Base-by-base conservation (phyloP, 2,329 filamentous ascomycete genomes). In the Xylariaceae sp. region DNA sequence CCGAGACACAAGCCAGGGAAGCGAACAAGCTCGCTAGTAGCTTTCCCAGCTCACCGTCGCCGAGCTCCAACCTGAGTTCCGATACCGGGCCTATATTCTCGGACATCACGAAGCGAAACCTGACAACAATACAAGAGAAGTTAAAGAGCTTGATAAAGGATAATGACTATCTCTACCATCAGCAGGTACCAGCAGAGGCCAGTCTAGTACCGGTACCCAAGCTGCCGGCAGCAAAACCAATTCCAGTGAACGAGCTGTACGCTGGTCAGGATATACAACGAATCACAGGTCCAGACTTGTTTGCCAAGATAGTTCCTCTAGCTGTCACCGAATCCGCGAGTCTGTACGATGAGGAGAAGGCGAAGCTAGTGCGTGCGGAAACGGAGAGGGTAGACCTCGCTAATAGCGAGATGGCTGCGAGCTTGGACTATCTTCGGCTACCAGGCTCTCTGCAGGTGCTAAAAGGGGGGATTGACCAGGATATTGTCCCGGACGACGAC, bases 101-200 rank as follows among this genome's bases (percentile, higher is more conserved):
- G n/a, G 92, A 96, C 39, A 83, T 96, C 64, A 87, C 90, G 13
- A 96, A 91, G 73, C 85, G 92, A 62, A 93, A 97, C 68, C 76
- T 89, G 34, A 80, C 88, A 0, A 88, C 85, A 37, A 88, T 96
- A 2, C 89, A 96, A 71, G 89, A 93, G 62, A 92, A 89, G 72
- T 78, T 96, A 18, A 79, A 80, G 15, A 87, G 90, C 62, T 81
- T 92, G 53, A 81, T 83, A 66, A 96, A 96, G 70, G 94, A 99
- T 73, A 99, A 99, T 67, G 94, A 99, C 72, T 97, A 94, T 74
- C 96, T 99, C 72, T 99, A 99, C 71, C 94, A 99, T 72, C 91
- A 97, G 67, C 87, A 86, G 1, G 88, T 99, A 1, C 93, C 94
- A 0, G 87, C 88, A 8, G 92, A 97, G 73, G 89, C 92, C 3